Conservation (phyloP, 352 stramenopile species). For the Globisporangium radiosum region DNA sequence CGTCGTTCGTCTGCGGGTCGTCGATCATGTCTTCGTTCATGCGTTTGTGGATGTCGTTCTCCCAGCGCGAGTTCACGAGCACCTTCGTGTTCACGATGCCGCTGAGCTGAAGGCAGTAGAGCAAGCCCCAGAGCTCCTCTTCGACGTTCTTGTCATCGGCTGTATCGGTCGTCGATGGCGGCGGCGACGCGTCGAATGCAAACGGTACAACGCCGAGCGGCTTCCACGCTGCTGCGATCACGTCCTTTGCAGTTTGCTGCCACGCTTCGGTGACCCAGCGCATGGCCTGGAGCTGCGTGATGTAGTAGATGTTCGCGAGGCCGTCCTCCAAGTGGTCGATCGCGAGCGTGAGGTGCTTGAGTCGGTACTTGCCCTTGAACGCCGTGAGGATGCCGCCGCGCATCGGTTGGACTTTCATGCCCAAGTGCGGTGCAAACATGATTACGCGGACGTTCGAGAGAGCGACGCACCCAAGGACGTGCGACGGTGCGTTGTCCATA, state of each 20-base stretch:
- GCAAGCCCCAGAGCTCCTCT: conserved; percentile 77
- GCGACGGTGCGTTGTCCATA: conserved; percentile 83
- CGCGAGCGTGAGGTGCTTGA: conserved; percentile 78
- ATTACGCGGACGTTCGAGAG: conserved; percentile 86
- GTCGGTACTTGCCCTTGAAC: conserved; percentile 84
- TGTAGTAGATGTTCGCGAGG: conserved; percentile 65
- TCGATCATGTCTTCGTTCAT: conserved; percentile 87
- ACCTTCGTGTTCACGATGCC: conserved; percentile 84
- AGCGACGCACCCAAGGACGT: conserved; percentile 70
- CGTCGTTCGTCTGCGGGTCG: conserved; percentile 71
- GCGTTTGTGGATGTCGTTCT: conserved; percentile 87
- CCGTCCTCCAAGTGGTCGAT: conserved; percentile 82
- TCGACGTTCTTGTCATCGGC: conserved; percentile 82
- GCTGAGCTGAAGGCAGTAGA: conserved; percentile 83
- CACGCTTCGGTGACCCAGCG: conserved; percentile 80
- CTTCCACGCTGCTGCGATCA: conserved; percentile 79
- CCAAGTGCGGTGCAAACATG: conserved; percentile 75
- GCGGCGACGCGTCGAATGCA: conserved; percentile 45
- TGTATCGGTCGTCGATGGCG: conserved; percentile 19
- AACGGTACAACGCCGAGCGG: conserved; percentile 57
- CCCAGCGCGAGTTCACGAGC: conserved; percentile 83
- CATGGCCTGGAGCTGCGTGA: conserved; percentile 85
- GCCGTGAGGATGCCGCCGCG: conserved; percentile 71
- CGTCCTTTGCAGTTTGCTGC: conserved; percentile 71
- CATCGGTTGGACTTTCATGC: conserved; percentile 86